Evolutionary conservation across 2,329 filamentous ascomycete species (phyloP), one percentile per base, ranked within the genome.

Genomic region (Keithomyces neogunnii): DNA sequence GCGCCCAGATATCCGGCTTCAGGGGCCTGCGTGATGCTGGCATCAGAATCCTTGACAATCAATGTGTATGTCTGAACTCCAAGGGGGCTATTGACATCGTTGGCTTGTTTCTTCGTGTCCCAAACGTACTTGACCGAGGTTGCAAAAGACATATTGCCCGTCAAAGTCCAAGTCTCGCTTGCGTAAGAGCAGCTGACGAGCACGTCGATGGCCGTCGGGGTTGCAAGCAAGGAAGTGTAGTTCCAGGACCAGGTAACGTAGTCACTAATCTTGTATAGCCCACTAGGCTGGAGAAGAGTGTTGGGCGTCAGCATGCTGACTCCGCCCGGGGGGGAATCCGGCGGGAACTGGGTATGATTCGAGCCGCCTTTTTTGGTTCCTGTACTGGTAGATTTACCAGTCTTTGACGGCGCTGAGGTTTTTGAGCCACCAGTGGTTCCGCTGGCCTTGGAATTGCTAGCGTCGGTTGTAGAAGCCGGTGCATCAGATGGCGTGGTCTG

Each of bases 191-290:
- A 82, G 56, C 77, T 79, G 35, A 81, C 71, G 52, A 83, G 64
- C 11, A 85, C 70, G 56, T 85, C 80, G 52, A 86, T 62, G 40
- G 80, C 81, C 3, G 77, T 81, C 2, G 82, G 82, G 1, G 72
- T 77, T 30, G 69, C 79, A 51, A 73, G 70, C 32, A 86, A 64
- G 44, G 75, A 76, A 3, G 82, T 85, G 69, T 84, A 85, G 67
- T 85, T 85, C 81, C 81, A 86, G 45, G 68, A 74, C 66, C 78
- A 81, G 11, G 80, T 84, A 43, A 84, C 69, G 44, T 70, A 70
- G 60, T 83, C 75, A 54, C 78, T 77, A 54, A 85, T 80, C 61
- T 80, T 80, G 73, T 79, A 84, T 40, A 82, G 71, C 53, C 75
- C 70, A 8, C 72, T 70, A 30, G 71, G 69, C 9, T 68, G 67